Conservation (phyloP, 2,329 filamentous ascomycete species). For the Fusarium sp. region DNA sequence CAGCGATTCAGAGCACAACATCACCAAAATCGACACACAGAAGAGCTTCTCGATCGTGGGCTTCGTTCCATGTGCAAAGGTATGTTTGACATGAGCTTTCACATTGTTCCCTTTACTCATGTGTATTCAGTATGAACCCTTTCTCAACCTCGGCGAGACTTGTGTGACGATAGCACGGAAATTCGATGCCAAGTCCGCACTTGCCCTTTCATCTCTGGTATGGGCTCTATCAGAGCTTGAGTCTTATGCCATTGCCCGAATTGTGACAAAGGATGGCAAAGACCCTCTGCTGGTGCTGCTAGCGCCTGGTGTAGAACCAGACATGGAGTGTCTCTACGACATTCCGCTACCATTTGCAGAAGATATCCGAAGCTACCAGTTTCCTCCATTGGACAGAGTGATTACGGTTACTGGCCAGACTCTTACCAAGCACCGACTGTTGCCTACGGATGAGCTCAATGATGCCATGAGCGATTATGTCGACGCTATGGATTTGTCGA, state of each 20-base stretch:
- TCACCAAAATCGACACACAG: conserved; percentile 86
- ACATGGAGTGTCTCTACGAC: conserved; percentile 89
- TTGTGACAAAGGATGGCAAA: conserved; percentile 87
- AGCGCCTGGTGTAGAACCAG: conserved; percentile 80
- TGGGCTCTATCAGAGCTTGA: conserved; percentile 88
- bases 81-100: conserved; percentile 52
- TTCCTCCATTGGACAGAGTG: conserved; percentile 89
- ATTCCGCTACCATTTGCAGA: conserved; percentile 93
- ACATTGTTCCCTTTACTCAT: conserved; percentile 18
- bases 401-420: conserved; percentile 87
- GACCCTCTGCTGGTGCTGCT: conserved; percentile 82
- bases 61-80: conserved; percentile 80
- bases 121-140: conserved; percentile 76
- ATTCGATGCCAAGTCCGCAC: conserved; percentile 81
- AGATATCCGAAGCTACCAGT: conserved; percentile 89
- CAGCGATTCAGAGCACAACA: conserved; percentile 84
- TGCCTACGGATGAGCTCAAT: conserved; percentile 80
- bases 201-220: conserved; percentile 90
- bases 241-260: conserved; percentile 85
- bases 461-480: conserved; percentile 92
- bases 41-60: conserved; percentile 85
- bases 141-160: conserved; percentile 84
- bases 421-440: conserved; percentile 83
- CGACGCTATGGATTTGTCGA: conserved; percentile 89
- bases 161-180: conserved; percentile 82